These are phyloP conservation scores for Blastobotrys mokoenaii DNA, from an alignment of 805 yeast species.

Conservation along the genomic window DNA sequence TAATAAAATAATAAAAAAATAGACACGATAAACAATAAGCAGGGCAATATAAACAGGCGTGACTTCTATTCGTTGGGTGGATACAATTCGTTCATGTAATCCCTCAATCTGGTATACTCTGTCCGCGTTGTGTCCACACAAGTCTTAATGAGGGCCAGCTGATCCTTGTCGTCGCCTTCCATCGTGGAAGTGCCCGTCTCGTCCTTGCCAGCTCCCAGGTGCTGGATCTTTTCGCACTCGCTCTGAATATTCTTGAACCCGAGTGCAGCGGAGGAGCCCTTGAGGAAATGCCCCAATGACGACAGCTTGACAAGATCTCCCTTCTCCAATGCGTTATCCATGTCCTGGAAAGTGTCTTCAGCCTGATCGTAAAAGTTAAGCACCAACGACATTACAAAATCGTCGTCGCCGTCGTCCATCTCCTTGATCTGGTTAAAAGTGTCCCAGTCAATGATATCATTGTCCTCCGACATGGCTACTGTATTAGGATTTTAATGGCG, in stretches of 20 bases:
- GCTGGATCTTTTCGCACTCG: conserved; percentile 90
- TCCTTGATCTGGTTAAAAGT: conserved; percentile 80
- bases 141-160: conserved; percentile 23
- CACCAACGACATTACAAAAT: conserved; percentile 66
- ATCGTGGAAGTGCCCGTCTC: conserved; percentile 28
- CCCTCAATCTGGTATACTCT: conserved; percentile 29
- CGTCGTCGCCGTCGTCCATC: conserved; percentile 88
- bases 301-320: conserved; percentile 50
- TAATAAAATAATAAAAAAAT: not conserved
- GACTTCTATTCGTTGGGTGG: too few relatives aligned
- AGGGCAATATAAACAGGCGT: not conserved
- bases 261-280: conserved; percentile 91
- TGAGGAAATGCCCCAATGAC: conserved; percentile 80
- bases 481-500: not conserved
- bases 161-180: conserved; percentile 24
- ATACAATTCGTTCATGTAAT: conserved; percentile 14
- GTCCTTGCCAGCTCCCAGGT: conserved; percentile 55
- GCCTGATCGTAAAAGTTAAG: conserved; percentile 88
- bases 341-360: conserved; percentile 62
- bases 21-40: not conserved
- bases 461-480: not conserved
- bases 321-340: conserved; percentile 45
- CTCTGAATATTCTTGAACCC: conserved; percentile 76
- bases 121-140: conserved; percentile 24
- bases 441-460: conserved; percentile 75